A percentile compares a stretch with the other conserved stretches of the same genome.
These are phyloP conservation scores for Emiliania huxleyi DNA, from an alignment of 78 protist genomes.

Conservation along the genomic window DNA sequence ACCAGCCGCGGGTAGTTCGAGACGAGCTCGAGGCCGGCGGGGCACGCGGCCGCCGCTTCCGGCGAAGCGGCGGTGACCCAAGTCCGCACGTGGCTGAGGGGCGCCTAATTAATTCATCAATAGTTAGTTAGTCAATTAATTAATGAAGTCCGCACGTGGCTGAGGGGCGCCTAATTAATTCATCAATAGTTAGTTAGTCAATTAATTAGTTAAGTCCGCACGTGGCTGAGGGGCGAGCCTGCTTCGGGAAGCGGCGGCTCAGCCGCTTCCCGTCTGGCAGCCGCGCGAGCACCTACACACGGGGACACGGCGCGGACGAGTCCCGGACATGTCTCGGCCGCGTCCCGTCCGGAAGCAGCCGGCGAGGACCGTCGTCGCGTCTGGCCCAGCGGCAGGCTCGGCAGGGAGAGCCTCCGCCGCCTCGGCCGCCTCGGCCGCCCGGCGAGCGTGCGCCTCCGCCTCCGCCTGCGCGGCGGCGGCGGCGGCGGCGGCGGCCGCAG, in stretches of 20 bases:
- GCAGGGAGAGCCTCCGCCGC: background rate
- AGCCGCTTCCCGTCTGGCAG: too few relatives aligned
- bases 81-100: too few relatives aligned
- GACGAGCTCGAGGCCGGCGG: background rate
- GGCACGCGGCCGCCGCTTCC: too few relatives aligned
- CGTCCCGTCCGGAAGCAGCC: background rate
- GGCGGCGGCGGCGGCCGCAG: background rate
- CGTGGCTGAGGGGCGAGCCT: background rate
- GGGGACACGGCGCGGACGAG: too few relatives aligned
- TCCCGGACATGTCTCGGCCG: background rate
- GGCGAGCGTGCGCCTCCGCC: background rate
- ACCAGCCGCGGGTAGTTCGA: background rate
- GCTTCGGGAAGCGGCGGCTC: too few relatives aligned
- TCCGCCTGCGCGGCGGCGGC: background rate
- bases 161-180: background rate
- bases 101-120: background rate
- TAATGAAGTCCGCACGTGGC: too few relatives aligned
- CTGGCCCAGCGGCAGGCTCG: background rate
- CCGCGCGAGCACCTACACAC: too few relatives aligned
- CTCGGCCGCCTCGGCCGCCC: background rate
- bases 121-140: too few relatives aligned
- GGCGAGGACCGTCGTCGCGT: background rate
- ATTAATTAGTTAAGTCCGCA: too few relatives aligned
- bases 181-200: background rate
- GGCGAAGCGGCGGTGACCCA: too few relatives aligned